Conservation (phyloP, 1,139 yeast species). For the Candida pseudocylindracea region DNA sequence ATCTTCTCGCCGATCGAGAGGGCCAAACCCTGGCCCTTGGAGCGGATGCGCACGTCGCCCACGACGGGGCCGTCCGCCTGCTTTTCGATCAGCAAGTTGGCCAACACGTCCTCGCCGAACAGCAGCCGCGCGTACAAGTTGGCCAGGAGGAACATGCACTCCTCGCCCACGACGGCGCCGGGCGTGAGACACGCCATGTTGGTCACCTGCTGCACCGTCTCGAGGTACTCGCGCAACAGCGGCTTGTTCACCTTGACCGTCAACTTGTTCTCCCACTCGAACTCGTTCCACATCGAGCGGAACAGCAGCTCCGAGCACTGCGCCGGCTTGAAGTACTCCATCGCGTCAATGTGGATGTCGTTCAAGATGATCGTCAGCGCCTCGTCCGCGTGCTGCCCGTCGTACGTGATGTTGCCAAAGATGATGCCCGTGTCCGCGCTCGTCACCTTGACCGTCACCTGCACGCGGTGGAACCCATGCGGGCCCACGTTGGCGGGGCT, state of each 20-base stretch:
- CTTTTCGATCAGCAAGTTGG: conserved; percentile 83
- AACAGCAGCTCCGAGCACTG: conserved; percentile 71
- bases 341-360: conserved; percentile 88
- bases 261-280: conserved; percentile 98
- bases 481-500: conserved; percentile 89
- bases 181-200: conserved; percentile 92
- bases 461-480: conserved; percentile 82
- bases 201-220: conserved; percentile 58
- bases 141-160: conserved; percentile 85
- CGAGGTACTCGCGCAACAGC: conserved; percentile 60
- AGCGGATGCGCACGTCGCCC: conserved; percentile 92
- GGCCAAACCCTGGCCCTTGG: conserved; percentile 96
- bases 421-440: conserved; percentile 81
- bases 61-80: conserved; percentile 54
- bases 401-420: conserved; percentile 91
- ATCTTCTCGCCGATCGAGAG: conserved; percentile 87
- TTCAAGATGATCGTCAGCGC: conserved; percentile 78
- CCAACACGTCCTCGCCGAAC: conserved; percentile 95
- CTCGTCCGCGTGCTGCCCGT: conserved; percentile 87
- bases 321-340: conserved; percentile 96
- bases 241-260: conserved; percentile 56
- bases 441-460: conserved; percentile 80
- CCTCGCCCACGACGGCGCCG: conserved; percentile 68
- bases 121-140: conserved; percentile 83
- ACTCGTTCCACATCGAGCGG: conserved; percentile 98